Evolutionary conservation across 768 basidiomycete genomes (phyloP).

Genomic region (Amanita thiersii): DNA sequence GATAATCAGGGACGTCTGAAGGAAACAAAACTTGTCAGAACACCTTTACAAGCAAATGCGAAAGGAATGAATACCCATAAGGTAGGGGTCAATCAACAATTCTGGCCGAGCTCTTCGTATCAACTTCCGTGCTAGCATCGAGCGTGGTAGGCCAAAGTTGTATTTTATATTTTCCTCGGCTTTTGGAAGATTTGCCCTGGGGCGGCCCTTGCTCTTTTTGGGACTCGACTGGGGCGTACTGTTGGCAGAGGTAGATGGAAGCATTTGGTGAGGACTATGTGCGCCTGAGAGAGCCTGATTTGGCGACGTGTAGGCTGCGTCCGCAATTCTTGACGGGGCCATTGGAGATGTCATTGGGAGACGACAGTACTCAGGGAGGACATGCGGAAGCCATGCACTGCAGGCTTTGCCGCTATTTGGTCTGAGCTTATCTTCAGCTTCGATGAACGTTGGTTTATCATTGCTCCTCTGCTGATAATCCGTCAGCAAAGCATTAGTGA

Average conservation of each 20-base stretch:
- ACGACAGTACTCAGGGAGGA: conserved; percentile 21
- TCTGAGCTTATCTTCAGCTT: too few species aligned
- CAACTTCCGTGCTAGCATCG: conserved; percentile 17
- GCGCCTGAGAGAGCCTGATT: conserved; percentile 47
- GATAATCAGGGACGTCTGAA: conserved; percentile 51
- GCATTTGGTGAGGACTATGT: conserved; percentile 24
- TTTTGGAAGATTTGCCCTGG: conserved; percentile 32
- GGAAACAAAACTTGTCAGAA: conserved; percentile 8
- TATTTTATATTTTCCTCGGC: conserved; percentile 37
- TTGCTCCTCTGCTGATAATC: too few species aligned
- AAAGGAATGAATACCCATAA: conserved; percentile 14
- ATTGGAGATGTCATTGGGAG: conserved; percentile 31
- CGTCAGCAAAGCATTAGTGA: too few species aligned
- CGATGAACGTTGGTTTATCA: too few species aligned
- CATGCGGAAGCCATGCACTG: conserved; percentile 32
- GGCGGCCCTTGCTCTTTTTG: conserved; percentile 29
- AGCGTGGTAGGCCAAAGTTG: conserved; percentile 31
- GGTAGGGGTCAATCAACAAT: conserved; percentile 17
- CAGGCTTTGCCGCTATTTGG: conserved; percentile 21
- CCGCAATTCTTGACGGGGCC: conserved; percentile 37
- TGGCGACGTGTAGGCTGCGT: conserved; percentile 45
- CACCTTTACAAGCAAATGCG: conserved; percentile 15
- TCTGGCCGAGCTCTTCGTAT: conserved; percentile 18
- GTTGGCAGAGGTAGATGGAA: conserved; percentile 13
- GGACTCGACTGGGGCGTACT: conserved; percentile 36